Base-by-base conservation (phyloP, 495 filamentous ascomycete genomes). In the Schizothecium vesticola region DNA sequence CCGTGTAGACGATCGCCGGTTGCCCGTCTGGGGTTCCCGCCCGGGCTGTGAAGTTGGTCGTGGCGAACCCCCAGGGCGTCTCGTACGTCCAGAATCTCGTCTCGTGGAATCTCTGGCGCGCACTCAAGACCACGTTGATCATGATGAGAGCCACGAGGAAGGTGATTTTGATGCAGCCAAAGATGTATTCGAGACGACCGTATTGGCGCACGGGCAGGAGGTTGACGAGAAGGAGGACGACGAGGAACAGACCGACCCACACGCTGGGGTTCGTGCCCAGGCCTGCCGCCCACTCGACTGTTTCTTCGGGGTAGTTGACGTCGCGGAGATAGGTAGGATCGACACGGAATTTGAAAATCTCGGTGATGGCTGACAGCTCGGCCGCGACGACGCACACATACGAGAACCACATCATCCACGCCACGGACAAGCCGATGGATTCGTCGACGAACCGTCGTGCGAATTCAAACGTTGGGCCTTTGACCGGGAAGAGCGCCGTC, bases 361-460 rank as follows among this genome's bases (percentile, higher is more conserved):
- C 71, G 8, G 79, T 73, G 51, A 79, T 70, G 16, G 79, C 77
- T 9, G 77, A 65, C 5, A 81, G 58, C 67, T 82, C 80, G 1
- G 78, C 73, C 3, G 76, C 74, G 19, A 76, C 58, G 25, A 80
- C 69, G 1, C 77, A 72, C 22, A 73, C 70, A 65, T 72, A 82
- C 1, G 75, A 73, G 64, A 81, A 81, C 84, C 83, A 86, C 24
- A 81, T 76, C 65, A 80, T 80, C 81, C 81, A 87, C 3, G 77
- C 81, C 10, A 73, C 71, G 8, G 79, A 77, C 71, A 76, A 81
- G 7, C 81, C 81, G 4, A 81, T 70, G 19, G 77, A 76, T 63
- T 74, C 75, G 64, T 83, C 81, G 16, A 83, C 66, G 69, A 80
- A 82, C 3, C 80, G 70, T 10, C 78, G 69, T 8, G 75, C 68